phyloP scores from a whole-genome alignment of 2,329 filamentous ascomycete genomes.

The Fusarium protoensiforme region DNA sequence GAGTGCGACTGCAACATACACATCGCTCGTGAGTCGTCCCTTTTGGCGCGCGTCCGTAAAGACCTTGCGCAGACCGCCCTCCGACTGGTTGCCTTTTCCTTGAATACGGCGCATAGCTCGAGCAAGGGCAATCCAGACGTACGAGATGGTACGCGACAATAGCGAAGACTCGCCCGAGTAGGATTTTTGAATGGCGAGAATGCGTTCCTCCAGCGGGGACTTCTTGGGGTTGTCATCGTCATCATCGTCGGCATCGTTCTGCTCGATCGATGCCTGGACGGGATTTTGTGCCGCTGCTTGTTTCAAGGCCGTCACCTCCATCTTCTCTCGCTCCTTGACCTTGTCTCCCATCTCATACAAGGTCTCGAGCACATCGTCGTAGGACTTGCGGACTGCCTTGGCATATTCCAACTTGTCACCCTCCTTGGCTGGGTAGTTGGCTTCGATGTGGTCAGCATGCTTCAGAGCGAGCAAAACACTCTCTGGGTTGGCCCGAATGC shows the following conservation, averaged over 20 bases:
- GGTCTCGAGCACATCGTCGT: constrained; percentile 83
- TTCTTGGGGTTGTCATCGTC: constrained; percentile 54
- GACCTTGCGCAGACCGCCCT: constrained; percentile 86
- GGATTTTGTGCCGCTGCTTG: constrained; percentile 57
- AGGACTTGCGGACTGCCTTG: constrained; percentile 82
- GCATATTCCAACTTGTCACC: constrained; percentile 82
- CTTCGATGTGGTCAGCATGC: constrained; percentile 87
- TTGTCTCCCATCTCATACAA: constrained; percentile 89
- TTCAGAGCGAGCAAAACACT: constrained; percentile 91
- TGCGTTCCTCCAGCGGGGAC: constrained; percentile 73
- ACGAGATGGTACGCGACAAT: constrained; percentile 87
- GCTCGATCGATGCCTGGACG: constrained; percentile 52
- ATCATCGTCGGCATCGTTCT: constrained; percentile 64
- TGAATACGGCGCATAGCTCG: constrained; percentile 94
- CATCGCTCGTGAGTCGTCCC: constrained; percentile 90
- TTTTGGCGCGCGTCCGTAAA: constrained; percentile 90
- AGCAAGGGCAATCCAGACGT: constrained; percentile 94
- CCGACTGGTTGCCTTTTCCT: constrained; percentile 74
- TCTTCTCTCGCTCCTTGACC: constrained; percentile 70
- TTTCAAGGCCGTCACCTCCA: constrained; percentile 67
- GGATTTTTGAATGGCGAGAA: constrained; percentile 70
- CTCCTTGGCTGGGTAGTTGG: constrained; percentile 80
- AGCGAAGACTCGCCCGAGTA: constrained; percentile 79
- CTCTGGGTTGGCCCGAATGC: constrained; percentile 90
- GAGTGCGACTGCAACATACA: constrained; percentile 92